These are phyloP conservation scores for Akanthomyces uredinophilus DNA, from an alignment of 2,329 filamentous ascomycete species.

Conservation along the genomic window DNA sequence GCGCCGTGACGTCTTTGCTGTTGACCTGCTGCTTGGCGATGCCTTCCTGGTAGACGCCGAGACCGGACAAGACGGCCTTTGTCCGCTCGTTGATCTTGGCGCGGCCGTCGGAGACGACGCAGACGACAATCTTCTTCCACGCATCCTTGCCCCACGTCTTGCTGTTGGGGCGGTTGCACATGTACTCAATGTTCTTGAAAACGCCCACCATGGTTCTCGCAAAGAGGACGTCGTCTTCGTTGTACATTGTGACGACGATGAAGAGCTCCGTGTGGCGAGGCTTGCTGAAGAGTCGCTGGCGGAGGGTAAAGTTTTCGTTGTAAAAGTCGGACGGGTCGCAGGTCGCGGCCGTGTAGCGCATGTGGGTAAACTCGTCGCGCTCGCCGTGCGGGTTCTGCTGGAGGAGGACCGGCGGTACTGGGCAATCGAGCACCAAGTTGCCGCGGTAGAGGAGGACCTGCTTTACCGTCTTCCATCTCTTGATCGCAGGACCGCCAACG, in stretches of 20 bases:
- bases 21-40: slow-evolving; percentile 99
- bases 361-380: slow-evolving; percentile 85
- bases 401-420: slow-evolving; percentile 81
- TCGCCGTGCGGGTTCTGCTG: slow-evolving; percentile 87
- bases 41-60: slow-evolving; percentile 97
- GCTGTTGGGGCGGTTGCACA: slow-evolving; percentile 88
- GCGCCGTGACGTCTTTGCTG: slow-evolving; percentile 89
- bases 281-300: slow-evolving; percentile 88
- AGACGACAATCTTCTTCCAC: slow-evolving; percentile 99
- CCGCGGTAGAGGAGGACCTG: slow-evolving; percentile 96
- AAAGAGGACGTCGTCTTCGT: slow-evolving; percentile 94
- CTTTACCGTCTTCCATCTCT: slow-evolving; percentile 97
- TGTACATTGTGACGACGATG: slow-evolving; percentile 98
- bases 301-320: slow-evolving; percentile 82
- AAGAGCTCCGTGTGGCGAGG: slow-evolving; percentile 90
- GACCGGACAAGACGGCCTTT: slow-evolving; percentile 78
- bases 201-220: slow-evolving; percentile 94
- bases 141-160: slow-evolving; percentile 98
- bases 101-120: slow-evolving; percentile 93
- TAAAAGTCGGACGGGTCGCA: slow-evolving; percentile 89
- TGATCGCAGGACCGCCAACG: slow-evolving; percentile 48
- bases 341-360: slow-evolving; percentile 91
- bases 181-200: slow-evolving; percentile 98
- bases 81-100: slow-evolving; percentile 94
- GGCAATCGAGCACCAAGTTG: slow-evolving; percentile 94